These are phyloP conservation scores for Teratosphaeria viscida DNA, from an alignment of 2,329 filamentous ascomycete genomes.

Conservation along the genomic window DNA sequence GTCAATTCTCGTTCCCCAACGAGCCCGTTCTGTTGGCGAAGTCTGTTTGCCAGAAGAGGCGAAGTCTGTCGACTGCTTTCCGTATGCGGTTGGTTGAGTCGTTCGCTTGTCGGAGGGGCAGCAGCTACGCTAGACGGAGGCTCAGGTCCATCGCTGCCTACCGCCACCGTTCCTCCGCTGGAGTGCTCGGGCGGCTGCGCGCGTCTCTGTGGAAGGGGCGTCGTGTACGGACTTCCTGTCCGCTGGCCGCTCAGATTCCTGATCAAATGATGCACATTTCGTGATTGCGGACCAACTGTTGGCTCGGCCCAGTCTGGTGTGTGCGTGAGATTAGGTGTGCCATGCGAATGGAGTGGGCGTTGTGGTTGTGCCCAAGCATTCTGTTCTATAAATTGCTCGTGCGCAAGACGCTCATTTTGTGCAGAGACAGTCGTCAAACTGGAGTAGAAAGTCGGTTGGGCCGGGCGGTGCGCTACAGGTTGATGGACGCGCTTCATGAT, in stretches of 20 bases:
- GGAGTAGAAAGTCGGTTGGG: slow-evolving; percentile 12
- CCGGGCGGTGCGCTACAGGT: slow-evolving; percentile 7
- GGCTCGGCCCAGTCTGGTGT: slow-evolving; percentile 25
- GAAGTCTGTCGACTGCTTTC: slow-evolving; percentile 5
- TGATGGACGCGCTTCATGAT: slow-evolving; percentile 16
- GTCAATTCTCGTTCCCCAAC: slow-evolving; percentile 5
- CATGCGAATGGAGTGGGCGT: slow-evolving; percentile 32
- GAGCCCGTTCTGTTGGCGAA: slow-evolving; percentile 14
- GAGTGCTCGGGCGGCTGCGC: slow-evolving; percentile 12
- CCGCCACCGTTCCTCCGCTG: slow-evolving; percentile 16
- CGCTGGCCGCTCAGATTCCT: slow-evolving; percentile 16
- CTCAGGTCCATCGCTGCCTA: slow-evolving; percentile 18
- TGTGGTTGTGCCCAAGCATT: slow-evolving; percentile 90
- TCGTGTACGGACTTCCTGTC: slow-evolving; percentile 18
- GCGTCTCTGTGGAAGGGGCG: slow-evolving; percentile 20
- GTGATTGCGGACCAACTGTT: slow-evolving; percentile 7
- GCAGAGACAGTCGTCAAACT: slow-evolving; percentile 11
- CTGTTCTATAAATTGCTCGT: slow-evolving; percentile 75
- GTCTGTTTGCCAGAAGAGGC: slow-evolving; percentile 18
- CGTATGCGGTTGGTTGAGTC: not conserved
- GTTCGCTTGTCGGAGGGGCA: slow-evolving; percentile 18
- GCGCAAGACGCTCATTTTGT: slow-evolving; percentile 23
- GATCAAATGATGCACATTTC: slow-evolving; percentile 13
- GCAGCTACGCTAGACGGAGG: slow-evolving; percentile 22
- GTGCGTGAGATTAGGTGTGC: slow-evolving; percentile 21